phyloP scores from a whole-genome alignment of 176 grass and related monocot genomes.

The Juncus inflexus region DNA sequence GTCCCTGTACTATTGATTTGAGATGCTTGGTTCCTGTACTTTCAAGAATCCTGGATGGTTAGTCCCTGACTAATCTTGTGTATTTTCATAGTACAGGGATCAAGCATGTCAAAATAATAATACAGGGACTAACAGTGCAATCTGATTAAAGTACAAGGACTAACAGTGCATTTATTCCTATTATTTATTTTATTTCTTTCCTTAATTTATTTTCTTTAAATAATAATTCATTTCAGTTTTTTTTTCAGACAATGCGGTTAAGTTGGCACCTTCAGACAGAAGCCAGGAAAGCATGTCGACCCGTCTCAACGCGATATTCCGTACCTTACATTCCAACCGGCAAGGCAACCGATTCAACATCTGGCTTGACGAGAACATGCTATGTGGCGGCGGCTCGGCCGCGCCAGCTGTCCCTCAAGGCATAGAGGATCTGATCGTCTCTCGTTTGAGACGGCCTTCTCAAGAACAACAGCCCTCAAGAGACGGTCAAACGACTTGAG shows the following conservation, averaged over 20 bases:
- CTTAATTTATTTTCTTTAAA: too few relatives aligned
- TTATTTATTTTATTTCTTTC: too few relatives aligned
- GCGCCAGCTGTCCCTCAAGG: conserved; percentile 69
- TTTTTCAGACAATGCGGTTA: conserved; percentile 67
- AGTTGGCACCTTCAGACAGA: conserved; percentile 78
- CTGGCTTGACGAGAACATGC: conserved; percentile 82
- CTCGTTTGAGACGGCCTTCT: conserved; percentile 68
- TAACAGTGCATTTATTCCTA: too few relatives aligned
- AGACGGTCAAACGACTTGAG: conserved; percentile 31
- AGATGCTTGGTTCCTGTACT: too few relatives aligned
- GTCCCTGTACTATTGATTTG: too few relatives aligned
- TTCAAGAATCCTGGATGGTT: too few relatives aligned
- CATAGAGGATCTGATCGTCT: conserved; percentile 86
- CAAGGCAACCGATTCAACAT: conserved; percentile 94
- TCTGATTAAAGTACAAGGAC: too few relatives aligned
- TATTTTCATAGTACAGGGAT: too few relatives aligned
- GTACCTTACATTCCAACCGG: conserved; percentile 71
- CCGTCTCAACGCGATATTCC: conserved; percentile 91
- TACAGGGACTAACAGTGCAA: too few relatives aligned
- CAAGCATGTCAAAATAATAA: too few relatives aligned
- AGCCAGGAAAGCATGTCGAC: conserved; percentile 81
- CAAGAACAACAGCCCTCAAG: conserved; percentile 48
- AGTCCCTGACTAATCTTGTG: too few relatives aligned
- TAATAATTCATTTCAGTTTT: conserved; percentile 23
- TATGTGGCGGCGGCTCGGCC: conserved; percentile 49